Evolutionary conservation across 116 monocot genomes (phyloP).

Genomic region (Papilionanthe hybrid): DNA sequence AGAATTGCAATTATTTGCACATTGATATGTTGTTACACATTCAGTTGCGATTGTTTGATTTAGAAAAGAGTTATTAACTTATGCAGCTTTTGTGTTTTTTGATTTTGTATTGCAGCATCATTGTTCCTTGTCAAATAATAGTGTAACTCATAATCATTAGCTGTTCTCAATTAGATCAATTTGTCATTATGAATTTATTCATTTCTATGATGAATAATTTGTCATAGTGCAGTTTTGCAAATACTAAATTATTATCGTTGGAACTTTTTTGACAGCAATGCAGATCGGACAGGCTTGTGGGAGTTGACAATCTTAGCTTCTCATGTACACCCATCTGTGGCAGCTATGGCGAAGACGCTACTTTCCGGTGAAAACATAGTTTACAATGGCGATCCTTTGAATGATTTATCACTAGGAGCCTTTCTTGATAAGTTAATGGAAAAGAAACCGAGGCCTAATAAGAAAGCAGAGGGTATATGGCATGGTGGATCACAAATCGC

Average conservation of each 20-base stretch:
- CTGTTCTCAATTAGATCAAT: not conserved
- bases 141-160: not conserved
- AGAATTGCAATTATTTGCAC: no score
- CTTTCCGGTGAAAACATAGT: constrained; percentile 75
- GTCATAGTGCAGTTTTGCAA: not conserved
- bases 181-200: not conserved
- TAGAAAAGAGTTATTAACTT: no score
- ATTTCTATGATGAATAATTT: not conserved
- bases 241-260: not conserved
- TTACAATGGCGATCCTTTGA: constrained; percentile 90
- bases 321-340: constrained; percentile 93
- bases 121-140: not conserved
- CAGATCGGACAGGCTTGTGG: constrained; percentile 84
- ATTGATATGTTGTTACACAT: no score
- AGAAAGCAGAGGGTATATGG: constrained; percentile 71
- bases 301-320: constrained; percentile 73
- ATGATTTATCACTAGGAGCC: constrained; percentile 66
- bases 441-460: constrained; percentile 77
- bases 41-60: no score
- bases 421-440: constrained; percentile 99
- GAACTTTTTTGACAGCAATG: constrained; percentile 47
- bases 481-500: constrained; percentile 98
- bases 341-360: constrained; percentile 84
- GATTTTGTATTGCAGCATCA: not conserved
- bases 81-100: not conserved